These are phyloP conservation scores for Trichosporon sp. DNA, from an alignment of 1,284 basidiomycete species.

Conservation along the genomic window DNA sequence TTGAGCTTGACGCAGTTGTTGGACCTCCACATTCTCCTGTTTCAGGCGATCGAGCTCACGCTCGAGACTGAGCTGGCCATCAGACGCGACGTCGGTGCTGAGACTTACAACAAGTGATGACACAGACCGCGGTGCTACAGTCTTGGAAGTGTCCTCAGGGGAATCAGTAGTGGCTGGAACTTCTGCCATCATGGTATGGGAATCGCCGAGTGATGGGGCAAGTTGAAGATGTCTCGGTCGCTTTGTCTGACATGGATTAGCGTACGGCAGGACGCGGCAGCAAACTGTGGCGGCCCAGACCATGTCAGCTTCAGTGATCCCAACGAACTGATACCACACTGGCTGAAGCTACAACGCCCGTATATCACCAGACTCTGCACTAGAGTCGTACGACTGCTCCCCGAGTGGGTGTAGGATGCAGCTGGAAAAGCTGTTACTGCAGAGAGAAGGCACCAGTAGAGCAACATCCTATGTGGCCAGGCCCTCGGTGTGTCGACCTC, in stretches of 20 bases:
- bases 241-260: background rate
- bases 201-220: background rate
- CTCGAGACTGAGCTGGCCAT: background rate
- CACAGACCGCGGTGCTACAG: background rate
- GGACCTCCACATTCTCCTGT: background rate
- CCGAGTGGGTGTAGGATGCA: no score
- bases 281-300: background rate
- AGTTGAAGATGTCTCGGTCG: no score
- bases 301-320: no score
- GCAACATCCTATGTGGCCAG: no score
- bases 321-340: no score
- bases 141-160: background rate
- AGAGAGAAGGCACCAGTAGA: no score
- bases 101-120: background rate
- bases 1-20: background rate
- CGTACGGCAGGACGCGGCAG: background rate
- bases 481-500: no score
- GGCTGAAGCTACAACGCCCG: no score
- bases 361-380: no score
- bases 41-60: background rate
- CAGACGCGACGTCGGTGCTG: background rate
- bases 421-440: no score
- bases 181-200: background rate
- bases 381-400: no score
- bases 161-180: background rate